These are phyloP conservation scores for Orbilia brochopaga DNA, from an alignment of 2,329 filamentous ascomycete genomes.

Conservation along the genomic window DNA sequence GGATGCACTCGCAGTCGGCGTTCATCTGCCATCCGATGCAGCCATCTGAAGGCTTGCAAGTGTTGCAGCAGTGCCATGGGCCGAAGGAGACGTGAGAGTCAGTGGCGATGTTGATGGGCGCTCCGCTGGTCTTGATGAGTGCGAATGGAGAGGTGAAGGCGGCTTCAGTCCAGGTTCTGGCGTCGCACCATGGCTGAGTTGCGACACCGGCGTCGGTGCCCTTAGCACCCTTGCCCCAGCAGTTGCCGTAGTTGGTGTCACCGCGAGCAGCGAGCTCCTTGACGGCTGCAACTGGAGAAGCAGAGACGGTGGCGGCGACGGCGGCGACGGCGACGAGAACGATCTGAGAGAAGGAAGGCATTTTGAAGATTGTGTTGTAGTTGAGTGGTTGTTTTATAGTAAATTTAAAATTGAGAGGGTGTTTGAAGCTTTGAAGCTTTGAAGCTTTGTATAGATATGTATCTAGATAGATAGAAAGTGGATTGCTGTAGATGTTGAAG, in stretches of 20 bases:
- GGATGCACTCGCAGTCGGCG: background rate
- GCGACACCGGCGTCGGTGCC: background rate
- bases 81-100: background rate
- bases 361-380: background rate
- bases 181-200: background rate
- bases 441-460: too few species aligned
- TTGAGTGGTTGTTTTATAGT: background rate
- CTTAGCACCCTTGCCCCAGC: background rate
- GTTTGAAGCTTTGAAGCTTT: too few species aligned
- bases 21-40: conserved; percentile 1
- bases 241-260: background rate
- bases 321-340: background rate
- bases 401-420: too few species aligned
- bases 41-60: background rate
- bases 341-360: conserved; percentile 1
- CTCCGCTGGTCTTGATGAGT: background rate
- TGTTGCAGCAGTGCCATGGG: conserved; percentile 6
- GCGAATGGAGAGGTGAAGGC: background rate
- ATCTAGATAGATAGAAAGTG: too few species aligned
- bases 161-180: background rate
- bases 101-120: background rate
- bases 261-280: background rate
- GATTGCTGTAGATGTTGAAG: too few species aligned
- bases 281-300: background rate
- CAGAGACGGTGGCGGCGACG: background rate